These are phyloP conservation scores for Glaciozyma antarctica DNA, from an alignment of 768 basidiomycete species.

Conservation along the genomic window DNA sequence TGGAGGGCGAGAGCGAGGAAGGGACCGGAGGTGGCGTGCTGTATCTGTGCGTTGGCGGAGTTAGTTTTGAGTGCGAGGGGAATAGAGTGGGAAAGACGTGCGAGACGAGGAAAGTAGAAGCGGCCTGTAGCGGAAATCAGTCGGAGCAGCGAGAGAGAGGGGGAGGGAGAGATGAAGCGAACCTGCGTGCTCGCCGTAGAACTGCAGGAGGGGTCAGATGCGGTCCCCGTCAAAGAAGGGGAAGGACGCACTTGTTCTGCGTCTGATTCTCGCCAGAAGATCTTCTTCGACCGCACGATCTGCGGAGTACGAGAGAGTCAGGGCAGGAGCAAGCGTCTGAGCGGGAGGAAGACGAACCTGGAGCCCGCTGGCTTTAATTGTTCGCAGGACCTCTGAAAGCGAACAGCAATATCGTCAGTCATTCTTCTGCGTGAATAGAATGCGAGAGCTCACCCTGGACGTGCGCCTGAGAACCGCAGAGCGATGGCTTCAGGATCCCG, in stretches of 20 bases:
- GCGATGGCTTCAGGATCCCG: constrained; percentile 32
- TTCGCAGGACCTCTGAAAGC: constrained; percentile 19
- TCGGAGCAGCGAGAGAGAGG: background rate
- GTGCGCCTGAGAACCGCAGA: constrained; percentile 27
- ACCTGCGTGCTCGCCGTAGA: constrained; percentile 33
- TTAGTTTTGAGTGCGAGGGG: background rate
- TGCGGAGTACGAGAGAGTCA: background rate
- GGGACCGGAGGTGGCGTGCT: constrained; percentile 31
- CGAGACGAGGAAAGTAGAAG: constrained; percentile 34
- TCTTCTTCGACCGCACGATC: constrained; percentile 30
- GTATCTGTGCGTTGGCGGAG: constrained; percentile 4
- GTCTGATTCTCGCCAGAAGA: constrained; percentile 26
- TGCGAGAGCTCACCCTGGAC: constrained; percentile 18
- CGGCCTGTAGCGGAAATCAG: constrained; percentile 15
- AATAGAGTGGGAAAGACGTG: background rate
- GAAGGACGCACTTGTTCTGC: constrained; percentile 23
- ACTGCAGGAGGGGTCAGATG: constrained; percentile 1
- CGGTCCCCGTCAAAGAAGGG: too few relatives aligned
- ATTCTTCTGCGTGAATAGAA: background rate
- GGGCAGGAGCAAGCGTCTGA: background rate
- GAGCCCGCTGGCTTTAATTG: constrained; percentile 23
- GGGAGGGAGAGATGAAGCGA: background rate
- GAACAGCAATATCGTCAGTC: background rate
- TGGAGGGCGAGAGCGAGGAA: constrained; percentile 31
- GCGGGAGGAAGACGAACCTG: constrained; percentile 7